Percentiles rank a stretch among this genome's conserved stretches.
Conservation (phyloP, 2,329 filamentous ascomycete species). For the Hansfordia pulvinata region DNA sequence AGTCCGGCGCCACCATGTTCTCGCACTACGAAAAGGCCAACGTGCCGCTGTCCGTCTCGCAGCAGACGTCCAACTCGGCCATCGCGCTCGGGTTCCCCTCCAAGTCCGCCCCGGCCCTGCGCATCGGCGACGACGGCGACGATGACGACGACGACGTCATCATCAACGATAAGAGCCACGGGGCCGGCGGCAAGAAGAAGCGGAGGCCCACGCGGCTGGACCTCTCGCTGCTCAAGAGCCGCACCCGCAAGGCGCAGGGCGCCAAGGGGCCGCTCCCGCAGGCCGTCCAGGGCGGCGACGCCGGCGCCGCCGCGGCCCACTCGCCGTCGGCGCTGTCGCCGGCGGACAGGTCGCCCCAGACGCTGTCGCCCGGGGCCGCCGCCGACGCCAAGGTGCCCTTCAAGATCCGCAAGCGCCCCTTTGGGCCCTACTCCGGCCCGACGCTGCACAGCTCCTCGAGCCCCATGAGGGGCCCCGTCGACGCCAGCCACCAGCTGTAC, state of each 20-base stretch:
- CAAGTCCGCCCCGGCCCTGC: constrained; percentile 31
- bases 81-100: constrained; percentile 41
- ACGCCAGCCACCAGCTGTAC: constrained; percentile 40
- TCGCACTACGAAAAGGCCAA: constrained; percentile 44
- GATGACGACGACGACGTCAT: no score
- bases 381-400: no score
- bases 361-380: no score
- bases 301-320: constrained; percentile 27
- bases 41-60: constrained; percentile 40
- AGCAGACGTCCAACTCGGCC: constrained; percentile 43
- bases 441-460: constrained; percentile 20
- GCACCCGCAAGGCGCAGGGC: constrained; percentile 18
- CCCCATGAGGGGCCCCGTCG: no score
- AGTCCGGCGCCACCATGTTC: constrained; percentile 39
- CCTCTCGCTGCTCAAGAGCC: constrained; percentile 27
- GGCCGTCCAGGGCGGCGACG: constrained; percentile 21
- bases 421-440: no score
- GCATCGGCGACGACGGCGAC: no score
- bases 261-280: constrained; percentile 9
- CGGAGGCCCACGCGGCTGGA: constrained; percentile 42
- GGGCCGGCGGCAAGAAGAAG: constrained; percentile 23
- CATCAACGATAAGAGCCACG: no score
- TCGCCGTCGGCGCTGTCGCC: constrained; percentile 22
- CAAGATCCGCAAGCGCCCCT: no score
- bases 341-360: no score